Base-by-base conservation (phyloP, 2,329 filamentous ascomycete species). In the Apiospora saccharicola region DNA sequence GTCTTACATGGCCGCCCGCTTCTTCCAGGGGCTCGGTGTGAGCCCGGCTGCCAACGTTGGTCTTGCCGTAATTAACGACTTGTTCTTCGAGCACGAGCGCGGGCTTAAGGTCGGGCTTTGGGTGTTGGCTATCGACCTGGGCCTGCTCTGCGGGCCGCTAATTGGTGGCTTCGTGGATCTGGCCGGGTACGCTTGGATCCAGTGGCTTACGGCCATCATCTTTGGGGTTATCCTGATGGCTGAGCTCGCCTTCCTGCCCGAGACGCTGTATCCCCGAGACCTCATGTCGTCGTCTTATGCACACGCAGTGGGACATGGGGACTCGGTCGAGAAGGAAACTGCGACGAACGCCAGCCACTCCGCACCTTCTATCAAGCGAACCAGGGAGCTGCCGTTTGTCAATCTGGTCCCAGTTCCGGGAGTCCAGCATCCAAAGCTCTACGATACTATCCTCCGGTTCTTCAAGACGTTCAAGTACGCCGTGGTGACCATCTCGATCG, bases 1-100 rank as follows among this genome's bases (percentile, higher is more conserved):
- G 1, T 84, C 84, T 0, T 90, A 90, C 77, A 88, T 90, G 86
- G 85, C 86, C n/a, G 87, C 86, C 1, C 81, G 89, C 3, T 89
- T 90, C 76, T 88, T 90, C 76, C 88, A 90, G 76, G 88, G 88
- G 0, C 81, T 90, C 13, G 88, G 88, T 0, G 86, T 87, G 19
- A 84, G 85, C 57, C 88, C 88, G 5, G 87, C 85, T 1, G 83
- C 86, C 5, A 89, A 86, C 1, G 86, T 90, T 16, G 88, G 88
- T 0, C 82, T 90, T 77, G 86, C 86, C 37, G 83, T 89, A 73
- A 83, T 89, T 72, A 86, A 86, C 73, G 87, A 89, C 78, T 75
- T 89, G 22, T 90, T 88, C 75, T 90, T 87, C 75, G 87, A 89
- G 75, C 85, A 89, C 75, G 85, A 90, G 76, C 82, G 87, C 22